Evolutionary conservation across 495 filamentous ascomycete species (phyloP), one percentile per base, ranked within the genome.

Genomic region (Extremus antarcticus): DNA sequence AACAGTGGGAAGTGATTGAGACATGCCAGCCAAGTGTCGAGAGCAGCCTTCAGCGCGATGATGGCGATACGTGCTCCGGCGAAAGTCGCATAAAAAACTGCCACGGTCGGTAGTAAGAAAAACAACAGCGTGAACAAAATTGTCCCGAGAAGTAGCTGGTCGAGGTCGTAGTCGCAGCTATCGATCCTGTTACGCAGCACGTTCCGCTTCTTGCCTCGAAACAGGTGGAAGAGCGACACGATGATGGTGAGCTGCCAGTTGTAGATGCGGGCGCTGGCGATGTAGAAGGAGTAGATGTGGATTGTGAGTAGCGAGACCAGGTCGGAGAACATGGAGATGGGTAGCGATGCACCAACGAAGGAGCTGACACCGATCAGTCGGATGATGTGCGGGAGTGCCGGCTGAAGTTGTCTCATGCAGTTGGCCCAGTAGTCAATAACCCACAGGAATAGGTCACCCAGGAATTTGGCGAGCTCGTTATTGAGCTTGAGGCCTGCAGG

Each of bases 401-500:
- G 90, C 45, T 84, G 78, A 4, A 98, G 75, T 35, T 82, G 80
- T 45, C 71, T 74, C 61, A 94, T 86, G 66, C 82, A 90, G 51
- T 80, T 84, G 50, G 85, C 85, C 94, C 94, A 99, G 63, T 94
- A 90, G 57, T 95, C 88, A 58, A 99, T 96, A 35, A 99, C 92
- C 92, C 94, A 97, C 0, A 97, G 69, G 65, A 97, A 97, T 11
- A 99, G 70, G 59, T 95, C 90, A 57, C 92, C 94, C 1, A 99
- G 79, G 59, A 99, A 99, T 21, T 80, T 76, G 1, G 90, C 94
- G 25, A 99, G 78, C 66, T 99, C 94, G 50, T 82, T 94, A 68
- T 99, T 99, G 40, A 99, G 76, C 66, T 99, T 99, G 54, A 99
- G 72, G 22, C 92, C 92, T n/a, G 88, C 92, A n/a, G 92, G 92